A percentile compares a stretch with the other conserved stretches of the same genome.
phyloP scores from a whole-genome alignment of 352 stramenopile genomes.

The Pythium guiyangense region DNA sequence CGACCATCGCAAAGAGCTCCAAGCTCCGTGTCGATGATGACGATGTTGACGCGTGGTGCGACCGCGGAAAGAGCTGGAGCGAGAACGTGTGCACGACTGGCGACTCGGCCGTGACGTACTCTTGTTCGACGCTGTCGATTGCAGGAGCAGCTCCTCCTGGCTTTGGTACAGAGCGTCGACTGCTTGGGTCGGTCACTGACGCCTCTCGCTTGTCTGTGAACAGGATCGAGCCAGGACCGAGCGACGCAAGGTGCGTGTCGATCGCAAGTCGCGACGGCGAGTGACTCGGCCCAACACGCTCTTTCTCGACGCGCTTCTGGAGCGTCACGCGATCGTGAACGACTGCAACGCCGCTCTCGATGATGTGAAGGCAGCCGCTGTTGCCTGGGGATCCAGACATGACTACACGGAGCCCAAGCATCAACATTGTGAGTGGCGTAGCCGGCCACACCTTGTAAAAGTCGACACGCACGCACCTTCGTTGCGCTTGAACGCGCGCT shows the following conservation, averaged over 20 bases:
- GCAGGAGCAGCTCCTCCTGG: neutral
- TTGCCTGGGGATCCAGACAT: conserved; percentile 21
- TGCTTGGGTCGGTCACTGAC: neutral
- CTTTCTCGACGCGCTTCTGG: conserved; percentile 17
- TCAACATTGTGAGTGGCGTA: no score
- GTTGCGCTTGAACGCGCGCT: conserved; percentile 30
- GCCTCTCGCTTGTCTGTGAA: conserved; percentile 19
- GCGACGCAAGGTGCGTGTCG: conserved; percentile 30
- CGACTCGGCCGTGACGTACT: conserved; percentile 40
- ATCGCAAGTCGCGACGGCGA: conserved; percentile 22
- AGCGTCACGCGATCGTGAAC: conserved; percentile 38
- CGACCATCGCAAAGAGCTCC: conserved; percentile 20
- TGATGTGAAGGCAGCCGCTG: conserved; percentile 24
- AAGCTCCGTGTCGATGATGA: conserved; percentile 12
- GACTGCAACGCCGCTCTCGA: conserved; percentile 35
- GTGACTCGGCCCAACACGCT: neutral
- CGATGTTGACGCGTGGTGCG: neutral
- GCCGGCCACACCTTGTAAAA: no score
- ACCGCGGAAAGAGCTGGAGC: conserved; percentile 23
- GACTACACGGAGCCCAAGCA: conserved; percentile 18
- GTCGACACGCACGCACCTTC: no score
- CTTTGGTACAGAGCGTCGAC: neutral
- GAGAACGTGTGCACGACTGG: conserved; percentile 26
- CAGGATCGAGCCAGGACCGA: conserved; percentile 30
- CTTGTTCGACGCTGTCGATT: neutral